A percentile compares a stretch with the other conserved stretches of the same genome.
Conservation (phyloP, 805 yeast genomes). For the Schizosaccharomyces cryophilus region DNA sequence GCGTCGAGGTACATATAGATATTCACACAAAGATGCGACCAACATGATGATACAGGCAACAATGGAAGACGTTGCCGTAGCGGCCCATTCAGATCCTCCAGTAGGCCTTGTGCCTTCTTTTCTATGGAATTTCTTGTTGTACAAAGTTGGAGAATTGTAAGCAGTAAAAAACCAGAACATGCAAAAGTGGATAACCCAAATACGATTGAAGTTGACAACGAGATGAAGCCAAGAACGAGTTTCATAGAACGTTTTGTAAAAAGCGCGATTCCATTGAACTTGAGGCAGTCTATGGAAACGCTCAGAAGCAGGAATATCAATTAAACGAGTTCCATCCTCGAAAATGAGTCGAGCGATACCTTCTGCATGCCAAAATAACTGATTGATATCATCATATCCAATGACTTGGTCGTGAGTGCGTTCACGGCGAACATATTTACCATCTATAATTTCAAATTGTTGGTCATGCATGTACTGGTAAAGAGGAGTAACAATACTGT, state of each 20-base stretch:
- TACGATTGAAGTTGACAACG: slow-evolving; percentile 87
- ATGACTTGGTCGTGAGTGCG: slow-evolving; percentile 38
- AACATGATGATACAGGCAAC: slow-evolving; percentile 65
- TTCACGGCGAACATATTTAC: slow-evolving; percentile 35
- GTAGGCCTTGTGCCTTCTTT: slow-evolving; percentile 65
- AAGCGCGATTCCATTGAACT: slow-evolving; percentile 73
- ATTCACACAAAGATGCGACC: slow-evolving; percentile 70
- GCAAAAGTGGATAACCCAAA: slow-evolving; percentile 83
- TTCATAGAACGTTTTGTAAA: slow-evolving; percentile 88
- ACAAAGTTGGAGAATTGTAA: slow-evolving; percentile 73
- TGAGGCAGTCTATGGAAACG: slow-evolving; percentile 79
- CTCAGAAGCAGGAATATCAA: slow-evolving; percentile 72
- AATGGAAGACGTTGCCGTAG: slow-evolving; percentile 78
- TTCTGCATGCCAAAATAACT: slow-evolving; percentile 97
- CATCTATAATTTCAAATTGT: slow-evolving; percentile 32
- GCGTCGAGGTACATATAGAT: slow-evolving; percentile 88
- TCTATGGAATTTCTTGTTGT: slow-evolving; percentile 70
- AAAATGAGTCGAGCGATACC: slow-evolving; percentile 82
- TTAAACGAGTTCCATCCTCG: slow-evolving; percentile 77
- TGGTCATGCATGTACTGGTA: slow-evolving; percentile 46
- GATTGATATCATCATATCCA: slow-evolving; percentile 94
- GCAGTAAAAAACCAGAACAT: slow-evolving; percentile 89
- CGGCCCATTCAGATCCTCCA: slow-evolving; percentile 77
- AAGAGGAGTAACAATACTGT: slow-evolving; percentile 77
- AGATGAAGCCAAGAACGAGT: slow-evolving; percentile 93